These are phyloP conservation scores for Nakaseomyces sp. DNA, from an alignment of 1,139 yeast species.

Conservation along the genomic window DNA sequence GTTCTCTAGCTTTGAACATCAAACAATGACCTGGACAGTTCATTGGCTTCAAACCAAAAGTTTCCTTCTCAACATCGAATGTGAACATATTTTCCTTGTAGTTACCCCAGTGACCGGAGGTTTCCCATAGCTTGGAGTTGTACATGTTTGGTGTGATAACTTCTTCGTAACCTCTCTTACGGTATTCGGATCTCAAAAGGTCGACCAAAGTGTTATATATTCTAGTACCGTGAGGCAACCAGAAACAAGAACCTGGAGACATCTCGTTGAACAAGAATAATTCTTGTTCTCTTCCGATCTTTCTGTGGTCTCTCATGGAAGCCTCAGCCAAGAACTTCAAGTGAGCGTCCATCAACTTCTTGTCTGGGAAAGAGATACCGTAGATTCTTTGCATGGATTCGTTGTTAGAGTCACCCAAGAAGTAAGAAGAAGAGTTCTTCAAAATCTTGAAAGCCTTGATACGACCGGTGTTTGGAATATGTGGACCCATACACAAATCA, in stretches of 20 bases:
- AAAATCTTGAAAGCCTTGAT: conserved; percentile 89
- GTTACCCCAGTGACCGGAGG: conserved; percentile 97
- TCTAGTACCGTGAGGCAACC: conserved; percentile 98
- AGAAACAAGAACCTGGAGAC: conserved; percentile 96
- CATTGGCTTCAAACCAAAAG: conserved; percentile 90
- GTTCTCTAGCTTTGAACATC: conserved; percentile 75
- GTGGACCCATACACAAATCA: conserved; percentile 97
- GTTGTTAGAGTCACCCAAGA: conserved; percentile 84
- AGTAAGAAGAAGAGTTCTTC: conserved; percentile 94
- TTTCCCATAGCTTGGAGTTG: conserved; percentile 92
- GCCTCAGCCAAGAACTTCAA: conserved; percentile 94
- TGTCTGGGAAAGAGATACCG: conserved; percentile 98
- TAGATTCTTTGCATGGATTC: conserved; percentile 96
- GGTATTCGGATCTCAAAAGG: conserved; percentile 71
- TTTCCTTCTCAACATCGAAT: conserved; percentile 90
- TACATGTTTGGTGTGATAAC: conserved; percentile 97
- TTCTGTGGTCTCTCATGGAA: conserved; percentile 93
- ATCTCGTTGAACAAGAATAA: conserved; percentile 89
- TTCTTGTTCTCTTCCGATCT: conserved; percentile 93
- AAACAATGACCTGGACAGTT: conserved; percentile 98
- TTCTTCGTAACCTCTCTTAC: conserved; percentile 90
- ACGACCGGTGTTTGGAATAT: conserved; percentile 94
- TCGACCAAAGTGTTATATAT: conserved; percentile 80
- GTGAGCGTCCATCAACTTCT: conserved; percentile 92
- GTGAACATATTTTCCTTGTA: conserved; percentile 95